A percentile compares a stretch with the other conserved stretches of the same genome.
Evolutionary conservation across 2,329 filamentous ascomycete species (phyloP).

Genomic region (Fusarium neocosmosporiellum): DNA sequence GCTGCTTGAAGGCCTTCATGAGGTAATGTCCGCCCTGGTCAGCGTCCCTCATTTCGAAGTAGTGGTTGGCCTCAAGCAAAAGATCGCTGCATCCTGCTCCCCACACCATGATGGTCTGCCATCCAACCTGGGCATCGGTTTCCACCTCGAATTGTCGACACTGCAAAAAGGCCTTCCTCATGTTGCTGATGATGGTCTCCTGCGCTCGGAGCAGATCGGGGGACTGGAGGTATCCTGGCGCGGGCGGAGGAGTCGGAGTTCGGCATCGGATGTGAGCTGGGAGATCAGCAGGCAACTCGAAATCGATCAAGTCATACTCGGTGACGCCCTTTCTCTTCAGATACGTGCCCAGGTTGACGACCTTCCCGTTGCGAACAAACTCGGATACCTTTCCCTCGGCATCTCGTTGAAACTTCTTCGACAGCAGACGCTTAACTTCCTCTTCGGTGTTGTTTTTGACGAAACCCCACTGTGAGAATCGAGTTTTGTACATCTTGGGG

Average conservation of each 20-base stretch:
- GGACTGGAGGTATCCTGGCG: constrained; percentile 55
- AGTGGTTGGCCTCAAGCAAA: constrained; percentile 57
- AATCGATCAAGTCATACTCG: constrained; percentile 63
- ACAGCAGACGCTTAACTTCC: constrained; percentile 62
- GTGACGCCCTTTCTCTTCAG: constrained; percentile 65
- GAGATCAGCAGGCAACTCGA: constrained; percentile 55
- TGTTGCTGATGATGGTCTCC: constrained; percentile 56
- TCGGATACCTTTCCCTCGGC: constrained; percentile 64
- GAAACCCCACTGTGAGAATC: constrained; percentile 66
- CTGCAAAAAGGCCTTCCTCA: constrained; percentile 58
- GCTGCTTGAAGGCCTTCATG: constrained; percentile 56
- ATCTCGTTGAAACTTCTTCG: constrained; percentile 64
- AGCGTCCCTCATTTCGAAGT: constrained; percentile 54
- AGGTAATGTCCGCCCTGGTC: constrained; percentile 54
- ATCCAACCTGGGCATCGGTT: constrained; percentile 51
- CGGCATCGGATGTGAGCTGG: constrained; percentile 58
- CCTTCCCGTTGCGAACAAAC: constrained; percentile 63
- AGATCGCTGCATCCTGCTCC: constrained; percentile 57
- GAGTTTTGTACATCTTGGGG: constrained; percentile 67
- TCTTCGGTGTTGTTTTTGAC: constrained; percentile 67
- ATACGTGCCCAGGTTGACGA: constrained; percentile 64
- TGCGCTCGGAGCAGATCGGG: constrained; percentile 58
- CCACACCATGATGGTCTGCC: constrained; percentile 57
- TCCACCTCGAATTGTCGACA: constrained; percentile 57
- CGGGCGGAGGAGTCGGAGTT: constrained; percentile 57